Percentiles rank a stretch among this genome's conserved stretches.
Evolutionary conservation across 495 filamentous ascomycete genomes (phyloP).

Genomic region (Xanthoparmelia taractica): DNA sequence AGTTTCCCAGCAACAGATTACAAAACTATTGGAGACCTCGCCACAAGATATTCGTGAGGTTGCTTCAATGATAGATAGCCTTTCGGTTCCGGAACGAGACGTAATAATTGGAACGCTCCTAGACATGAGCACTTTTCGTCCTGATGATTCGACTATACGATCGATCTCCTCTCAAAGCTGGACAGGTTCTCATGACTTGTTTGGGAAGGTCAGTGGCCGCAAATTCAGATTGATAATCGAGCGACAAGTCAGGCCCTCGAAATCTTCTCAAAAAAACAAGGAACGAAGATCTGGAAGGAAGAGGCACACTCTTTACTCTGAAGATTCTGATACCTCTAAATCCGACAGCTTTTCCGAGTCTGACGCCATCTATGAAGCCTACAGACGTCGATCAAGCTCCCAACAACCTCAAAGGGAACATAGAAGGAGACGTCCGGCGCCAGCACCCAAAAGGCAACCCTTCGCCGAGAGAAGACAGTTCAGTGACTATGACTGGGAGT

Average conservation of each 20-base stretch:
- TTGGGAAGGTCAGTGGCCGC: conserved; percentile 2
- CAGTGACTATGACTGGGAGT: not conserved
- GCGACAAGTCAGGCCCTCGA: not conserved
- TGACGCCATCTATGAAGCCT: not conserved
- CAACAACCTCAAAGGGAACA: not conserved
- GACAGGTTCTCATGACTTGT: conserved; percentile 2
- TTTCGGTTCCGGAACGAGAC: not conserved
- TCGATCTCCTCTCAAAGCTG: conserved; percentile 2
- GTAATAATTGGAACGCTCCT: not conserved
- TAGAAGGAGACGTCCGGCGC: not conserved
- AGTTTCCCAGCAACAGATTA: not conserved
- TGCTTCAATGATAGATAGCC: not conserved
- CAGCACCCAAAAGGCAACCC: not conserved
- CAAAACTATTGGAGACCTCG: not conserved
- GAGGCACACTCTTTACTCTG: no score
- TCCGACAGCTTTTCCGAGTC: not conserved
- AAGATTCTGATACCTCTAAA: not conserved
- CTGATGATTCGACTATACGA: not conserved
- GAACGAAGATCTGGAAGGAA: no score
- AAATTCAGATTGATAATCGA: not conserved
- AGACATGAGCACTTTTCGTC: no score
- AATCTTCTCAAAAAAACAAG: not conserved
- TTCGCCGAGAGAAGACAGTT: not conserved
- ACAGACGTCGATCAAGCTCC: not conserved
- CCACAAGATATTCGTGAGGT: not conserved